Percentiles rank a stretch among this genome's conserved stretches.
Evolutionary conservation across 2,329 filamentous ascomycete species (phyloP).

Genomic region (Cladophialophora exuberans): DNA sequence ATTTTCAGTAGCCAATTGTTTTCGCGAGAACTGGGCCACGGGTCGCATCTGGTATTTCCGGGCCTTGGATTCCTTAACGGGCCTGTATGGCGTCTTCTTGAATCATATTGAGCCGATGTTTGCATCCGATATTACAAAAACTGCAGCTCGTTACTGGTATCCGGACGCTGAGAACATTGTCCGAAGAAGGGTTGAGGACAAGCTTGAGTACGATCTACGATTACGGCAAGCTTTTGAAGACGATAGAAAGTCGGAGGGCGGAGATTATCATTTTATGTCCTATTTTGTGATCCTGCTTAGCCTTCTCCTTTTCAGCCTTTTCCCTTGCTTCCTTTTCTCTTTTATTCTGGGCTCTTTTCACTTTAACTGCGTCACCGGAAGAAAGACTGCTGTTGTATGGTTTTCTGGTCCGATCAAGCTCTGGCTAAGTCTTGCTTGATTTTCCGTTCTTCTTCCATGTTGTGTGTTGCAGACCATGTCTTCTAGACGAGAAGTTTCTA

Average conservation of each 20-base stretch:
- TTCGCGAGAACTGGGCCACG: constrained; percentile 7
- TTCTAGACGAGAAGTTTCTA: not conserved
- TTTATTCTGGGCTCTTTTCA: not conserved
- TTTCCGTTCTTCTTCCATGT: not conserved
- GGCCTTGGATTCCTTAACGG: constrained; percentile 9
- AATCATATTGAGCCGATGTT: constrained; percentile 11
- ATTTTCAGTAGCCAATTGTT: not conserved
- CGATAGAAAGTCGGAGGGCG: too few relatives aligned
- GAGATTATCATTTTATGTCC: not conserved
- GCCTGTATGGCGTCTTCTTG: constrained; percentile 14
- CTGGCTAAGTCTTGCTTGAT: too few relatives aligned
- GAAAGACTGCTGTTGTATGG: not conserved
- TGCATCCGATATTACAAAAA: not conserved
- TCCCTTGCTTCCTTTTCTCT: not conserved
- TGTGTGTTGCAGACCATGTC: not conserved
- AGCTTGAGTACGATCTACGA: not conserved
- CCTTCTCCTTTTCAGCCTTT: not conserved
- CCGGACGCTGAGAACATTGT: constrained; percentile 1
- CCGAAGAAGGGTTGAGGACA: not conserved
- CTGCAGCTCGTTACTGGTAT: constrained; percentile 7
- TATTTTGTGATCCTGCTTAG: not conserved
- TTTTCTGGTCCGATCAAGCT: too few relatives aligned
- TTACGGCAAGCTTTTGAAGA: constrained; percentile 7
- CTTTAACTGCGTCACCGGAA: not conserved
- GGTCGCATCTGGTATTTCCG: constrained; percentile 13